phyloP scores from a whole-genome alignment of 176 grass and related monocot genomes.

The Carex myosuroides region DNA sequence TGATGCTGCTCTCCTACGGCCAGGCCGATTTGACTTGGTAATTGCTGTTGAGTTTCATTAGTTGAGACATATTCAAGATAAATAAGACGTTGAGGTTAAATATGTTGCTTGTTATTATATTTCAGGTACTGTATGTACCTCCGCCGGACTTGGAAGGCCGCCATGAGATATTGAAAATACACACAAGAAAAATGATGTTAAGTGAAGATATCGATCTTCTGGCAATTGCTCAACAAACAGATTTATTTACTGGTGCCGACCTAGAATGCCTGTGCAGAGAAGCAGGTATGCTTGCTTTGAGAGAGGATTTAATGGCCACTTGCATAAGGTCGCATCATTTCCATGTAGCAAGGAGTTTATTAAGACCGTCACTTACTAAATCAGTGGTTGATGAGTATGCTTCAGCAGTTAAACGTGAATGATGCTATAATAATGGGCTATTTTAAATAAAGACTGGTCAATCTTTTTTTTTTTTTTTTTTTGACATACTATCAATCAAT shows the following conservation, averaged over 20 bases:
- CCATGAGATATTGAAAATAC: slow-evolving; percentile 59
- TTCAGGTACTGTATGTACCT: slow-evolving; percentile 72
- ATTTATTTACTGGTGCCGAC: slow-evolving; percentile 76
- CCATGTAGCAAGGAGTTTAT: slow-evolving; percentile 36
- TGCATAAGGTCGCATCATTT: slow-evolving; percentile 38
- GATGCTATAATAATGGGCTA: slow-evolving; percentile 15
- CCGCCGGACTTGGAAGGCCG: slow-evolving; percentile 60
- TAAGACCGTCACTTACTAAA: slow-evolving; percentile 61
- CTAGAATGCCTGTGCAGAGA: slow-evolving; percentile 76
- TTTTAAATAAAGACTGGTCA: background rate
- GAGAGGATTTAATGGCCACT: slow-evolving; percentile 49
- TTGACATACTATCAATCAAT: background rate
- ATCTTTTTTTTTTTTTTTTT: background rate
- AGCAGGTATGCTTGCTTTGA: slow-evolving; percentile 62
- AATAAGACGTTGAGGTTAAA: background rate
- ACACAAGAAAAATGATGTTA: slow-evolving; percentile 68
- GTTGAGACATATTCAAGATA: background rate
- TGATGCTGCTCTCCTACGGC: slow-evolving; percentile 78
- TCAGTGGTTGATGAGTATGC: slow-evolving; percentile 51
- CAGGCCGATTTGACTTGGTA: slow-evolving; percentile 80
- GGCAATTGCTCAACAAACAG: slow-evolving; percentile 37
- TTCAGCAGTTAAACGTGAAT: slow-evolving; percentile 25
- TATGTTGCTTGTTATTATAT: background rate
- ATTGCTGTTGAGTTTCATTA: background rate
- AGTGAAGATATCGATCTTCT: slow-evolving; percentile 64